Percentiles rank a stretch among this genome's conserved stretches.
Conservation (phyloP, 768 basidiomycete species). For the Dioszegia aurantiaca region DNA sequence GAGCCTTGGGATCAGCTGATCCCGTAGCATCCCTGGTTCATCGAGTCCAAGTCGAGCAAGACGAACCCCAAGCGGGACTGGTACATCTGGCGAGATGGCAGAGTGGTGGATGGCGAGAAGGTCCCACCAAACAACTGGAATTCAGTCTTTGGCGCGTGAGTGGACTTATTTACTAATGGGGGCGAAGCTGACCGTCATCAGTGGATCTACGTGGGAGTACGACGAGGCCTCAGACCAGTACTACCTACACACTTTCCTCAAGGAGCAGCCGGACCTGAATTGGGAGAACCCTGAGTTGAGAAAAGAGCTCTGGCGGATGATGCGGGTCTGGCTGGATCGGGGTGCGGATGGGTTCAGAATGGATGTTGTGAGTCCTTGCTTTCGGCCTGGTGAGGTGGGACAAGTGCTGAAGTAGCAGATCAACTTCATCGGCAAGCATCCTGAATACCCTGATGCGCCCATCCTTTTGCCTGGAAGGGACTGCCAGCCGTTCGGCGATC, state of each 20-base stretch:
- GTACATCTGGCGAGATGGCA: conserved; percentile 71
- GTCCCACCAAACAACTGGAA: conserved; percentile 73
- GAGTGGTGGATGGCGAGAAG: conserved; percentile 59
- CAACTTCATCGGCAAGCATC: conserved; percentile 65
- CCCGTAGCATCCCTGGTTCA: conserved; percentile 72
- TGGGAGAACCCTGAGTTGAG: conserved; percentile 67
- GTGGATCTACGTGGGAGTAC: conserved; percentile 65
- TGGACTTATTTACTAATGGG: neutral
- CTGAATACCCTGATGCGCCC: conserved; percentile 66
- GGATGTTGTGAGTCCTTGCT: conserved; percentile 41
- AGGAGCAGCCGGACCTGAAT: conserved; percentile 54
- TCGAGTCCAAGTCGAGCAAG: conserved; percentile 59
- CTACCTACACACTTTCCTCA: conserved; percentile 65
- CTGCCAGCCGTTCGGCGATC: conserved; percentile 60
- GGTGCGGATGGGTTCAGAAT: conserved; percentile 76
- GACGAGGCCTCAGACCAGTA: conserved; percentile 66
- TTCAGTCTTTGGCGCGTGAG: conserved; percentile 59
- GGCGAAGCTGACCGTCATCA: conserved; percentile 2
- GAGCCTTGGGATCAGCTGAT: conserved; percentile 10
- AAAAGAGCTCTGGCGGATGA: conserved; percentile 57
- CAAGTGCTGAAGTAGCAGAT: conserved; percentile 55
- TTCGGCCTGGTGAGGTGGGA: neutral
- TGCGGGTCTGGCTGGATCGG: conserved; percentile 71
- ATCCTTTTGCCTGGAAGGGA: conserved; percentile 54
- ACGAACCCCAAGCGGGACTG: conserved; percentile 66